These are phyloP conservation scores for Curvularia spicifera DNA, from an alignment of 2,329 filamentous ascomycete species.

Conservation along the genomic window DNA sequence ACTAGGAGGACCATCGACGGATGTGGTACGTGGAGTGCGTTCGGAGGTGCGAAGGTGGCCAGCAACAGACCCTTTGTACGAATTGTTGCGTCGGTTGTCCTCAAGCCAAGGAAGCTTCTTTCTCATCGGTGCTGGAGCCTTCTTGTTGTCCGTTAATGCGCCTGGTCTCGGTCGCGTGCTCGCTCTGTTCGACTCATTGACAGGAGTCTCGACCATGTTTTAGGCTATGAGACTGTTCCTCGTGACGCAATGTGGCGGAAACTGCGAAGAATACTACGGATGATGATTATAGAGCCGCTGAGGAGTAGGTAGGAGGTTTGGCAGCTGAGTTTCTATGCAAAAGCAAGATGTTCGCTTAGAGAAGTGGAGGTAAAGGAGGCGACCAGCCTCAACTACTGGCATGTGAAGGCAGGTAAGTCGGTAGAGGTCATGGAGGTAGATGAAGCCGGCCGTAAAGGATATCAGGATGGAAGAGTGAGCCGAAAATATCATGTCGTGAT, in stretches of 20 bases:
- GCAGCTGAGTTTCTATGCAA: neutral
- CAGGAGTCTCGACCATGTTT: slow-evolving; percentile 6
- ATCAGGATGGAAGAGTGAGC: slow-evolving; percentile 14
- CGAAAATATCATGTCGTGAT: slow-evolving; percentile 9
- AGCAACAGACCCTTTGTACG: slow-evolving; percentile 4
- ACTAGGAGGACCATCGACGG: slow-evolving; percentile 10
- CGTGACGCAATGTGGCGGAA: neutral
- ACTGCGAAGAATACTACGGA: neutral
- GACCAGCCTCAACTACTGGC: slow-evolving; percentile 23
- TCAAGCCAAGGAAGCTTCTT: slow-evolving; percentile 45
- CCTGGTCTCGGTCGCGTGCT: slow-evolving; percentile 1
- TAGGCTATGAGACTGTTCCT: neutral
- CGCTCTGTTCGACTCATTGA: slow-evolving; percentile 4
- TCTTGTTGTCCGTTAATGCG: slow-evolving; percentile 10
- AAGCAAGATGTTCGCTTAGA: neutral
- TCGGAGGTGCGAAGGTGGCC: slow-evolving; percentile 3
- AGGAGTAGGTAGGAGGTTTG: neutral
- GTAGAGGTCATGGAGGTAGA: neutral
- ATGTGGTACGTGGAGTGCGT: slow-evolving; percentile 7
- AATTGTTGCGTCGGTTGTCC: slow-evolving; percentile 22
- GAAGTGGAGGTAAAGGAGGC: slow-evolving; percentile 9
- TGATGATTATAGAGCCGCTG: neutral
- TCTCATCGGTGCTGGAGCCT: slow-evolving; percentile 16
- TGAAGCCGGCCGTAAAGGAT: slow-evolving; percentile 24
- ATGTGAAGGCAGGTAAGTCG: slow-evolving; percentile 2